A percentile compares a stretch with the other conserved stretches of the same genome.
These are phyloP conservation scores for Phaseolus coccineus DNA, from an alignment of 331 rosid genomes.

Conservation along the genomic window DNA sequence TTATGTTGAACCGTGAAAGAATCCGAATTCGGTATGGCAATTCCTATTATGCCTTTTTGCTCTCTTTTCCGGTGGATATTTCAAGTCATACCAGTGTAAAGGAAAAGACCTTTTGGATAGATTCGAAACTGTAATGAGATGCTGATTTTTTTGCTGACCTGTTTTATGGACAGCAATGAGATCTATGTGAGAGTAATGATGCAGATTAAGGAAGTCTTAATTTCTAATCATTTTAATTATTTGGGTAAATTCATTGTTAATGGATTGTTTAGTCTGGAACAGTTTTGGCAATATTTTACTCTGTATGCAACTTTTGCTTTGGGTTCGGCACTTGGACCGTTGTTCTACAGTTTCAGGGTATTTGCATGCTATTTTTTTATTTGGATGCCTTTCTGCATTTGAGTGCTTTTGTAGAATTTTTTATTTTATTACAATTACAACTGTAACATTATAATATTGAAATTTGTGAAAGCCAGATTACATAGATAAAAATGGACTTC, in stretches of 20 bases:
- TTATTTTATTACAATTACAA: neutral
- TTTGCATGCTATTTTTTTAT: too few relatives aligned
- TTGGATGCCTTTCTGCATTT: neutral
- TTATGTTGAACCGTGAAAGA: neutral
- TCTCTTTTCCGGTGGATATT: neutral
- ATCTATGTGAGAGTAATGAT: neutral
- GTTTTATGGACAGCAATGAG: neutral
- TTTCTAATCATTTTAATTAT: neutral
- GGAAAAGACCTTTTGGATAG: neutral
- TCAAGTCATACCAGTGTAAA: neutral
- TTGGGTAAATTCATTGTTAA: too few relatives aligned
- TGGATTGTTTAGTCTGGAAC: neutral
- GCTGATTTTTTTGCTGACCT: neutral
- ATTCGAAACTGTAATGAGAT: neutral
- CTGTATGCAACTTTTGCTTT: neutral
- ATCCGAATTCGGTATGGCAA: neutral
- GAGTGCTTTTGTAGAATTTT: neutral
- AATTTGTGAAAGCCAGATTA: neutral
- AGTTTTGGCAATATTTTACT: neutral
- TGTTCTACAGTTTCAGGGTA: neutral
- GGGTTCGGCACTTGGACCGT: neutral
- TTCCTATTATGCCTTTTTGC: neutral
- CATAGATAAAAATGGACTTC: neutral
- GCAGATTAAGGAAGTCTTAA: neutral
- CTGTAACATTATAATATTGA: too few relatives aligned